Conservation (phyloP, 495 filamentous ascomycete species). For the Bombardia bombarda region DNA sequence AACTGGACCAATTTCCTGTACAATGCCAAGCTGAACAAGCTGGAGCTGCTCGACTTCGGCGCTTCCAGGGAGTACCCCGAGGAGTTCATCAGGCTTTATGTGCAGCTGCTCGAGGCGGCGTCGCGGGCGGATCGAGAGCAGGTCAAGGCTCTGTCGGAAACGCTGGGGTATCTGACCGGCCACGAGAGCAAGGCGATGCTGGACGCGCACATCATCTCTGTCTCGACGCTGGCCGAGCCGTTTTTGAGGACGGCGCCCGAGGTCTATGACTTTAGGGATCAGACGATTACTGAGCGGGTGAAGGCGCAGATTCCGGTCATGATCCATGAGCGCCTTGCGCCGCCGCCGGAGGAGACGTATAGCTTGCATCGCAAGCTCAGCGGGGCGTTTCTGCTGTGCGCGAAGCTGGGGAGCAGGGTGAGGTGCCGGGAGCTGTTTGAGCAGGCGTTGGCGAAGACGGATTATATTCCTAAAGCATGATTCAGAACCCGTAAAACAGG, state of each 20-base stretch:
- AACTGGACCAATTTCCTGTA: slow-evolving; percentile 99
- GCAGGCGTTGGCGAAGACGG: slow-evolving; percentile 48
- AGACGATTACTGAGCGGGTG: slow-evolving; percentile 93
- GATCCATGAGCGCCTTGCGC: slow-evolving; percentile 78
- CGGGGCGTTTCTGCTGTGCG: slow-evolving; percentile 90
- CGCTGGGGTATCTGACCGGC: slow-evolving; percentile 89
- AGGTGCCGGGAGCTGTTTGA: slow-evolving; percentile 75
- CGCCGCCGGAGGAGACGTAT: slow-evolving; percentile 97
- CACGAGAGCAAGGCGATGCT: slow-evolving; percentile 75
- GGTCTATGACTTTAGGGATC: slow-evolving; percentile 83
- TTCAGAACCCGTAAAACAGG: too few species aligned
- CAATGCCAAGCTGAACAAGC: slow-evolving; percentile 59
- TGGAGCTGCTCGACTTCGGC: slow-evolving; percentile 94
- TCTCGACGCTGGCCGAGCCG: slow-evolving; percentile 86
- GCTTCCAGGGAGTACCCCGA: slow-evolving; percentile 79
- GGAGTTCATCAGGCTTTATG: slow-evolving; percentile 71
- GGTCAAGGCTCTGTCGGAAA: slow-evolving; percentile 61
- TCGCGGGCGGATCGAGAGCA: slow-evolving; percentile 54
- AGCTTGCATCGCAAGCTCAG: slow-evolving; percentile 92
- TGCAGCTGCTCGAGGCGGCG: slow-evolving; percentile 69
- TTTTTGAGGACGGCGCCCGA: slow-evolving; percentile 69
- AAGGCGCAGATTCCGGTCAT: slow-evolving; percentile 81
- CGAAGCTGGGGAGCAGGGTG: slow-evolving; percentile 73
- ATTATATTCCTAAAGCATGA: too few species aligned
- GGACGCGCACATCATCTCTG: slow-evolving; percentile 73